These are phyloP conservation scores for Aspergillus quadrilineatus DNA, from an alignment of 2,329 filamentous ascomycete species.

Conservation along the genomic window DNA sequence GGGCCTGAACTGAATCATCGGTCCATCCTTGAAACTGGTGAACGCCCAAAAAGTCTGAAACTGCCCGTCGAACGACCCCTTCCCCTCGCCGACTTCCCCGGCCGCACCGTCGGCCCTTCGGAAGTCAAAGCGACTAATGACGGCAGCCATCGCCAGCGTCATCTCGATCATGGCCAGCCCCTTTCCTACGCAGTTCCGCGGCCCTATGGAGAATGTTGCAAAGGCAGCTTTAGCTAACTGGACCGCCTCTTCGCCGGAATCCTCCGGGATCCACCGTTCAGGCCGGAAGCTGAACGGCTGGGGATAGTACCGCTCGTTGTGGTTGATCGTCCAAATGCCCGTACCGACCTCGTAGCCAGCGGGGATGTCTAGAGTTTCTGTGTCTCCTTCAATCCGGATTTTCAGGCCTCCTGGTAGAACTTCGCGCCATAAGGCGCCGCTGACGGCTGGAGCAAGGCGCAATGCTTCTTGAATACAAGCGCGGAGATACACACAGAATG, in stretches of 20 bases:
- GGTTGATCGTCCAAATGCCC: constrained; percentile 35
- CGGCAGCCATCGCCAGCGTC: neutral
- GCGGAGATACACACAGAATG: constrained; percentile 40
- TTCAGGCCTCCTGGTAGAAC: neutral
- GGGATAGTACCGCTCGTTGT: constrained; percentile 33
- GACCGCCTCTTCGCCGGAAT: neutral
- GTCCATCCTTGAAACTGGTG: constrained; percentile 1
- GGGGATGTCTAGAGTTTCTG: constrained; percentile 22
- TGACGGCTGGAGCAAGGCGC: constrained; percentile 29
- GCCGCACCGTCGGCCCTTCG: neutral
- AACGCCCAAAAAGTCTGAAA: constrained; percentile 1
- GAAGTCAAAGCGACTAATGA: neutral
- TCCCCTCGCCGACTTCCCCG: neutral
- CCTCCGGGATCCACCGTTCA: constrained; percentile 36
- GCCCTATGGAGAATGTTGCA: neutral
- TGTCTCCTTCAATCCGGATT: neutral
- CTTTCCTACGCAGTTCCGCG: constrained; percentile 1
- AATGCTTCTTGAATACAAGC: constrained; percentile 45
- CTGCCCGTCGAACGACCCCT: neutral
- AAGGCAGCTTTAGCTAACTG: neutral
- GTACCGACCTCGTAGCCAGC: constrained; percentile 34
- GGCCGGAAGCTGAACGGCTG: constrained; percentile 32
- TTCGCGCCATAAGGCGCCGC: neutral
- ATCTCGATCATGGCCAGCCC: constrained; percentile 3
- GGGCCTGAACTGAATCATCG: constrained; percentile 1